These are phyloP conservation scores for Teratosphaeriaceae sp. DNA, from an alignment of 2,329 filamentous ascomycete species.

Conservation along the genomic window DNA sequence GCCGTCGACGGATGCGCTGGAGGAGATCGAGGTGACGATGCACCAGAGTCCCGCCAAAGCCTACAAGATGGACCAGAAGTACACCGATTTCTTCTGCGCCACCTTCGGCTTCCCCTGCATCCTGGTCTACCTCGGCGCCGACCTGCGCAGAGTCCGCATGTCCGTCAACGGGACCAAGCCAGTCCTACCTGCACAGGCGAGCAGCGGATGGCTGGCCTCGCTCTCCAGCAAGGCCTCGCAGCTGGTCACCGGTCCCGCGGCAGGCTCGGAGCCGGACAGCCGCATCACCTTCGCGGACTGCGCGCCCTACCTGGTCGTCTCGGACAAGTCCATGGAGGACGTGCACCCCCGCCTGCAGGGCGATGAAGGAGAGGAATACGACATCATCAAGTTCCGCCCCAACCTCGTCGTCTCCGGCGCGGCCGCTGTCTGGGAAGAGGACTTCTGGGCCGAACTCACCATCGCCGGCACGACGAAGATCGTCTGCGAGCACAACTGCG, in stretches of 20 bases:
- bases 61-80: conserved; percentile 36
- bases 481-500: conserved; percentile 39
- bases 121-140: conserved; percentile 38
- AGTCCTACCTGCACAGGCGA: conserved; percentile 2
- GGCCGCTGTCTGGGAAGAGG: conserved; percentile 37
- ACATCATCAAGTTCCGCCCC: conserved; percentile 42
- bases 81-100: conserved; percentile 38
- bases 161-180: conserved; percentile 16
- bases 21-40: conserved; percentile 36
- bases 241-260: conserved; percentile 4
- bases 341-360: conserved; percentile 44
- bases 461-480: conserved; percentile 28
- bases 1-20: conserved; percentile 31
- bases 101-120: conserved; percentile 39
- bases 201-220: conserved; percentile 27
- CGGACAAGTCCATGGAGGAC: conserved; percentile 61
- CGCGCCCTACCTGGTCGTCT: conserved; percentile 68
- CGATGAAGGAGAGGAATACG: conserved; percentile 31
- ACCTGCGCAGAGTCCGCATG: conserved; percentile 36
- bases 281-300: conserved; percentile 64
- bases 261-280: conserved; percentile 13
- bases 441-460: conserved; percentile 38
- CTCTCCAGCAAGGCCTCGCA: conserved; percentile 13
- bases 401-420: conserved; percentile 41
- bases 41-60: conserved; percentile 37